Evolutionary conservation across 371 early-diverging fungal species (phyloP).

Genomic region (Rhizomucor pusillus): DNA sequence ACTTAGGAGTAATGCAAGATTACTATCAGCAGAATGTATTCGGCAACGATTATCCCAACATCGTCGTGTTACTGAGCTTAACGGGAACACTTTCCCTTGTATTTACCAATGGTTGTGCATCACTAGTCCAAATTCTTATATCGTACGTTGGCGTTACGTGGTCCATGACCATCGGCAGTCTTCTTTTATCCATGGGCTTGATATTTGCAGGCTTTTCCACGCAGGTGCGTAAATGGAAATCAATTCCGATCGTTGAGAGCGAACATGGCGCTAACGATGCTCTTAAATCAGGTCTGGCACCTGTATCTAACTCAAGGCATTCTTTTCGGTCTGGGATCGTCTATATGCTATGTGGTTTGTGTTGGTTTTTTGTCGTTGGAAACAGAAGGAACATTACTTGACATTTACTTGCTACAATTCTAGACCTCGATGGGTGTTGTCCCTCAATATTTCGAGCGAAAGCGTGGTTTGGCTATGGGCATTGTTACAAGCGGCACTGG

Average conservation of each 20-base stretch:
- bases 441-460: constrained; percentile 64
- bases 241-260: background rate
- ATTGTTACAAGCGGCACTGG: constrained; percentile 71
- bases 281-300: constrained; percentile 47
- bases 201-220: constrained; percentile 37
- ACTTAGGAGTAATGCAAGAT: constrained; percentile 24
- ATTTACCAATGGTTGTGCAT: constrained; percentile 25
- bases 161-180: constrained; percentile 20
- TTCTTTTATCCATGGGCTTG: constrained; percentile 24
- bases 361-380: background rate
- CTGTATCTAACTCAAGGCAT: constrained; percentile 60
- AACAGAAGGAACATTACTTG: background rate
- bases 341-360: constrained; percentile 9
- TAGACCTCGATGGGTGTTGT: constrained; percentile 35
- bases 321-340: constrained; percentile 10
- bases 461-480: constrained; percentile 67
- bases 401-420: background rate
- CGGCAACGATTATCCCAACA: constrained; percentile 16
- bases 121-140: constrained; percentile 24
- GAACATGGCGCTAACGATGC: too few relatives aligned
- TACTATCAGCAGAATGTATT: constrained; percentile 23
- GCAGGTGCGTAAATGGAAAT: constrained; percentile 19
- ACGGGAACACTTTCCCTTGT: constrained; percentile 34
- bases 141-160: constrained; percentile 20
- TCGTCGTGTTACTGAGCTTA: constrained; percentile 20